Conservation (phyloP, 257 asterid genomes). For the Forsythia suspensa region DNA sequence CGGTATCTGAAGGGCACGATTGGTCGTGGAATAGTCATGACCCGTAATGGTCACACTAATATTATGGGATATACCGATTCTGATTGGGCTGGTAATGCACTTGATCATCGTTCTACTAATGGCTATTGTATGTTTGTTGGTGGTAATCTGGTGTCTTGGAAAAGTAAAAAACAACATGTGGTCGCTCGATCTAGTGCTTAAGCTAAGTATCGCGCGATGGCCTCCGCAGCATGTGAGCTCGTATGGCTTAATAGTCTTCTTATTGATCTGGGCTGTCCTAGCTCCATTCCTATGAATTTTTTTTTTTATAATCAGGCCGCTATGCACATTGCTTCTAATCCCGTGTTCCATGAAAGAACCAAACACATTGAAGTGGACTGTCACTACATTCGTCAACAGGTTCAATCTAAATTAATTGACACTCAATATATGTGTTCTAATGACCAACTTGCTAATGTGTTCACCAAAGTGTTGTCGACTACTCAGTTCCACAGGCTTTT, state of each 20-base stretch:
- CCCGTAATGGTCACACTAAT: background rate
- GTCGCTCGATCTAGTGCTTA: too few relatives aligned
- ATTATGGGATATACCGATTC: constrained; percentile 5
- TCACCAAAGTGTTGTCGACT: background rate
- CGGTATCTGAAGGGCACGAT: background rate
- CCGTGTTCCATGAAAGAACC: background rate
- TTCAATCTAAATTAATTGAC: background rate
- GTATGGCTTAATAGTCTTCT: background rate
- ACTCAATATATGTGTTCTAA: too few relatives aligned
- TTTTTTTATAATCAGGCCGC: background rate
- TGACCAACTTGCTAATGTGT: background rate
- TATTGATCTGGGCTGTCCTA: background rate
- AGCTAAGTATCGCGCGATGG: background rate
- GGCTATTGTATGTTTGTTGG: background rate
- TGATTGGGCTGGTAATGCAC: background rate
- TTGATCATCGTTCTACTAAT: background rate
- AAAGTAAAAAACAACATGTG: constrained; percentile 7
- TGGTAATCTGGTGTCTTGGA: background rate
- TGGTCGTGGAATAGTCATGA: background rate
- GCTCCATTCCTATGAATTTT: background rate
- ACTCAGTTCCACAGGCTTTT: background rate
- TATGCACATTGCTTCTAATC: background rate
- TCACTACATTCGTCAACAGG: background rate
- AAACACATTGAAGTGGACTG: background rate
- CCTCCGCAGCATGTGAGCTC: background rate